These are phyloP conservation scores for Diophrys appendiculata DNA, from an alignment of 73 alveolate species.

Conservation along the genomic window DNA sequence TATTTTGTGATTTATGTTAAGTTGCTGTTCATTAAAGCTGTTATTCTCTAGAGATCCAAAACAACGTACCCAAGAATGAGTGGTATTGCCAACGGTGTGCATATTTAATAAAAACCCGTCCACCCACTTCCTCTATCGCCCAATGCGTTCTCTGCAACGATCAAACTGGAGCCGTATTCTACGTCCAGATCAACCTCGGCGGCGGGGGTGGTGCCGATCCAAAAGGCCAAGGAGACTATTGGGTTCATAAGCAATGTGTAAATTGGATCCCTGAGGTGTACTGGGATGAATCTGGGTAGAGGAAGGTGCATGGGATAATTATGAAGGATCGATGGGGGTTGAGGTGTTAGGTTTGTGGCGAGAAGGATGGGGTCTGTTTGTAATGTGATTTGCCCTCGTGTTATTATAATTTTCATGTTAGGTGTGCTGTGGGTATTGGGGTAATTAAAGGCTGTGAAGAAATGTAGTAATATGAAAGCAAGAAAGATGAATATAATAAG, in stretches of 20 bases:
- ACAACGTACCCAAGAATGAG: constrained; percentile 4
- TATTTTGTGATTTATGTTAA: constrained; percentile 11
- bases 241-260: constrained; percentile 23
- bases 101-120: neutral
- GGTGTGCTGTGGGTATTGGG: constrained; percentile 14
- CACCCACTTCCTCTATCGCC: neutral
- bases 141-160: constrained; percentile 15
- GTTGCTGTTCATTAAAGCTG: constrained; percentile 20
- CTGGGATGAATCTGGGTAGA: neutral
- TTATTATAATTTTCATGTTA: neutral
- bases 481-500: neutral
- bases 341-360: neutral
- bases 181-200: no score
- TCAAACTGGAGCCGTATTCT: constrained; percentile 7
- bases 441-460: neutral
- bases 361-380: neutral
- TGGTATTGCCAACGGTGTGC: constrained; percentile 22
- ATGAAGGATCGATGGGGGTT: constrained; percentile 1
- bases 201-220: no score
- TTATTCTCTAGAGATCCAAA: neutral
- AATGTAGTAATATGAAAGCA: neutral
- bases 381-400: constrained; percentile 4
- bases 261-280: constrained; percentile 10
- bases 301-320: neutral
- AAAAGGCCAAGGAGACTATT: neutral